A percentile compares a stretch with the other conserved stretches of the same genome.
phyloP scores from a whole-genome alignment of 1,284 basidiomycete genomes.

The Uromyces viciae-fabae region DNA sequence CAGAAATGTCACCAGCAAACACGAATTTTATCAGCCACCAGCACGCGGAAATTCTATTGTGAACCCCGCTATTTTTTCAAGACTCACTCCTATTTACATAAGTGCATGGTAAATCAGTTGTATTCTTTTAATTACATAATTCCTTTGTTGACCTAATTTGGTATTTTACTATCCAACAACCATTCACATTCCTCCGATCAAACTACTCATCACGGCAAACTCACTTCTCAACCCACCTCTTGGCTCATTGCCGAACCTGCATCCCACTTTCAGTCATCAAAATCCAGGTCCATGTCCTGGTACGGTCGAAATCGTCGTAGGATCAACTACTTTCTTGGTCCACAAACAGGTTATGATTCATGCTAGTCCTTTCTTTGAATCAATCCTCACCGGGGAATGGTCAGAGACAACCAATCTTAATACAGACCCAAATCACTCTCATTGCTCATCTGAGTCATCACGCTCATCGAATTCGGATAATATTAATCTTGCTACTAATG shows the following conservation, averaged over 20 bases:
- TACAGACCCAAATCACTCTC: neutral
- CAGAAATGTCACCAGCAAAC: no score
- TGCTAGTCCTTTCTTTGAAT: constrained; percentile 79
- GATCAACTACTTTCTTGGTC: constrained; percentile 28
- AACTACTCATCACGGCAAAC: neutral
- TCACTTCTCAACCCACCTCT: neutral
- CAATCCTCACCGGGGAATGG: constrained; percentile 65
- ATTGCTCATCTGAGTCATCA: neutral
- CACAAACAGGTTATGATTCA: constrained; percentile 79
- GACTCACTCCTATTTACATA: no score
- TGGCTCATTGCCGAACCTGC: constrained; percentile 20
- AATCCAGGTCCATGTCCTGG: constrained; percentile 25
- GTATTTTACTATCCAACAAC: no score
- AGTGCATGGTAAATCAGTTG: no score
- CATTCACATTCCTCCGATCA: no score
- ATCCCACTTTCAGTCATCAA: constrained; percentile 12
- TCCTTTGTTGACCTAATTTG: no score
- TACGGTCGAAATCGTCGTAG: constrained; percentile 37
- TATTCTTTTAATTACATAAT: no score
- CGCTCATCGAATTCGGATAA: neutral
- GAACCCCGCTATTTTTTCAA: no score
- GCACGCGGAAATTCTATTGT: no score
- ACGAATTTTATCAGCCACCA: no score
- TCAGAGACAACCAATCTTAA: constrained; percentile 46
- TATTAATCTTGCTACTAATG: no score